Base-by-base conservation (phyloP, 305 asterid species). In the Fraxinus ornus region DNA sequence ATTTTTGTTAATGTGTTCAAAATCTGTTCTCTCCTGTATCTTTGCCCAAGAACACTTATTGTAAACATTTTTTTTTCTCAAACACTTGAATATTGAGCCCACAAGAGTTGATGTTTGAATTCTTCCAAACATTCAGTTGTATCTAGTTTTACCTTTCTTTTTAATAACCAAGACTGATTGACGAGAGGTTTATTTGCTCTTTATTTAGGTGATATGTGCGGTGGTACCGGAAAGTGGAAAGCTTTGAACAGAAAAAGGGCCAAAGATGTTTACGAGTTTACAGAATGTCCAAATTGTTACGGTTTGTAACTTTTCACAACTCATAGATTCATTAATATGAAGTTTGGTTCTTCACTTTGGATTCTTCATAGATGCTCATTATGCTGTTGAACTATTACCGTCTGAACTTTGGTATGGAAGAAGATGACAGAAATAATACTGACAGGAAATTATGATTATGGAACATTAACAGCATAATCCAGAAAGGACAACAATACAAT, bases 161-260 rank as follows among this genome's bases (percentile, higher is more conserved):
- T 60, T 21, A 21, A 7, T 7, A 60, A 21, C 13, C 13, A 7
- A 60, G 28, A 21, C 30, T 21, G 28, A 60, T 60, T 0, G 10
- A 21, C 70, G 5, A 7, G 5, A 21, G 9, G 28, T 60, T 60
- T 21, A 60, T 21, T 19, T 60, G 70, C 84, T 88, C 84, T 90
- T 90, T 81, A 85, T 93, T 88, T 89, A 95, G 99, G 99, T 91
- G 99, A 94, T 89, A 95, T 95, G 99, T 95, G 99, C 87, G 99
- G 98, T 88, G 99, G 99, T 87, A 93, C 99, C 83, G 99, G 99
- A 91, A 96, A 94, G 90, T 96, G 99, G 99, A 96, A 96, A 88
- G 99, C 98, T 76, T 90, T 94, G 52, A 96, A 96, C 86, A 84
- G 99, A 90, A 96, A 94, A 89, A 91, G 98, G 55, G 98, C 99